Percentiles rank a stretch among this genome's conserved stretches.
These are phyloP conservation scores for Penicillium sclerotiorum DNA, from an alignment of 2,329 filamentous ascomycete genomes.

Conservation along the genomic window DNA sequence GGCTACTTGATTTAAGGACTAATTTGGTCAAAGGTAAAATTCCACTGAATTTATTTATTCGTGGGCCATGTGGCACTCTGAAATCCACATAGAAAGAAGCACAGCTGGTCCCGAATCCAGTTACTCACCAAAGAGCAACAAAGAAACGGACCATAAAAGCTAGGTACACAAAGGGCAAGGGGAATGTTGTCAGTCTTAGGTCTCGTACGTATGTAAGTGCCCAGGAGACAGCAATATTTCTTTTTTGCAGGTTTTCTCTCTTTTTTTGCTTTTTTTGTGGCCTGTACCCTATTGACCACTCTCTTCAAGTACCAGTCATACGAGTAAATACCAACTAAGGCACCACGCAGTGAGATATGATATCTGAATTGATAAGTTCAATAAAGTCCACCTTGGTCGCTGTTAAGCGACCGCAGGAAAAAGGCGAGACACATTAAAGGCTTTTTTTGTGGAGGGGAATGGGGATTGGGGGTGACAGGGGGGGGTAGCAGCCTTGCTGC, in stretches of 20 bases:
- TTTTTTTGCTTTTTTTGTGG: constrained; percentile 33
- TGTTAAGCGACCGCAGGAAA: not conserved
- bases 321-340: not conserved
- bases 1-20: too few species aligned
- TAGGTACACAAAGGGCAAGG: constrained; percentile 26
- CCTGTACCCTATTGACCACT: constrained; percentile 12
- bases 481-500: constrained; percentile 18
- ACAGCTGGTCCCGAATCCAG: constrained; percentile 9
- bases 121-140: not conserved
- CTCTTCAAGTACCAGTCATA: not conserved
- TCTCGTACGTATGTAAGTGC: constrained; percentile 22
- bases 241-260: constrained; percentile 30
- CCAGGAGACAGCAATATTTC: constrained; percentile 20
- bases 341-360: not conserved
- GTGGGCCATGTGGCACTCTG: too few species aligned
- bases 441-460: constrained; percentile 16
- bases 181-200: constrained; percentile 21
- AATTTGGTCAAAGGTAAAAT: too few species aligned
- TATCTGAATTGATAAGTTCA: too few species aligned
- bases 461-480: constrained; percentile 6
- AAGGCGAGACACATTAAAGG: constrained; percentile 29
- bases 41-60: too few species aligned
- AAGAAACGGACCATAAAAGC: constrained; percentile 11
- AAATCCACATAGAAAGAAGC: constrained; percentile 22
- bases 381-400: constrained; percentile 5